Percentiles rank a stretch among this genome's conserved stretches.
Evolutionary conservation across 2,329 filamentous ascomycete species (phyloP).

Genomic region (Neodidymelliopsis sp.): DNA sequence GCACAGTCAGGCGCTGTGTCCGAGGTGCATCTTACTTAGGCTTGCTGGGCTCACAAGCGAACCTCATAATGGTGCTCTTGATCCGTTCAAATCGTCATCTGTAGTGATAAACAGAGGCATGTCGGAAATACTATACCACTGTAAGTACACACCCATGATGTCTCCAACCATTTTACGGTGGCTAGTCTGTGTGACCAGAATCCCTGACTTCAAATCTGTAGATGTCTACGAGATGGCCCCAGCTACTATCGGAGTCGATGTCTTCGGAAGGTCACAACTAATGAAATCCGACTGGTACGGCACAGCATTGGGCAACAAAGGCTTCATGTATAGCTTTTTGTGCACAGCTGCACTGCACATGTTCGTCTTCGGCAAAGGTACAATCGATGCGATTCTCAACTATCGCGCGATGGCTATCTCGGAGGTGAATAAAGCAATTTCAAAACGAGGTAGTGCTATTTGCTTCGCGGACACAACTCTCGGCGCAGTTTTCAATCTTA

Average conservation of each 20-base stretch:
- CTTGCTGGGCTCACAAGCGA: conserved; percentile 29
- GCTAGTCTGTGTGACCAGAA: background rate
- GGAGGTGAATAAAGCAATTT: conserved; percentile 44
- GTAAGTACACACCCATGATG: conserved; percentile 33
- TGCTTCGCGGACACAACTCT: conserved; percentile 48
- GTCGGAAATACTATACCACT: conserved; percentile 46
- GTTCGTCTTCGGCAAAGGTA: conserved; percentile 43
- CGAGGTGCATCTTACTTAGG: conserved; percentile 35
- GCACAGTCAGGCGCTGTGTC: conserved; percentile 41
- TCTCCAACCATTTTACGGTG: background rate
- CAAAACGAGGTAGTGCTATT: conserved; percentile 31
- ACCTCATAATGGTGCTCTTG: conserved; percentile 38
- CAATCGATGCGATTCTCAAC: conserved; percentile 39
- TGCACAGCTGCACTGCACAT: conserved; percentile 46
- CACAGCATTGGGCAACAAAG: conserved; percentile 42
- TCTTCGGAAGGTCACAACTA: conserved; percentile 43
- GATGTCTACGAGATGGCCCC: conserved; percentile 48
- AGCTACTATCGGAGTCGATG: conserved; percentile 47
- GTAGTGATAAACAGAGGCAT: conserved; percentile 36
- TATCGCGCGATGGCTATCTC: conserved; percentile 46
- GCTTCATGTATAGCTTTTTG: conserved; percentile 51
- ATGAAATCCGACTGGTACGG: conserved; percentile 49
- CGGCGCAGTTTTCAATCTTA: conserved; percentile 49
- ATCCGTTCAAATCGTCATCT: conserved; percentile 44
- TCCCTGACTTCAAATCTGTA: conserved; percentile 22